These are phyloP conservation scores for Blastobotrys robertii DNA, from an alignment of 805 yeast species.

Conservation along the genomic window DNA sequence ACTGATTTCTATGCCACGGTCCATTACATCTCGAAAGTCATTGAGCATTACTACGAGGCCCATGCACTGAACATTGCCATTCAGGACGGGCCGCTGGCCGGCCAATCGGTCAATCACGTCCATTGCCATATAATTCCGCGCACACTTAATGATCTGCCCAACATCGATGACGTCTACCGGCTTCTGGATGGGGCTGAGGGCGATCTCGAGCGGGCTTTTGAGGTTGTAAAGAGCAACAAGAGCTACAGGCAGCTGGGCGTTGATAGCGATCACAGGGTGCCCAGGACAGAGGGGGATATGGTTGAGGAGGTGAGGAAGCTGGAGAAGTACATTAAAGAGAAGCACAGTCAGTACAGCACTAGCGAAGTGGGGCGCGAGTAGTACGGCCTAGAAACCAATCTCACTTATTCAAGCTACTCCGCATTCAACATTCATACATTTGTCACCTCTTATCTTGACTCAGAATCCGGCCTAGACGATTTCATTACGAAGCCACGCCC, in stretches of 20 bases:
- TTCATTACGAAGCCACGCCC: too few relatives aligned
- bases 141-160: slow-evolving; percentile 39
- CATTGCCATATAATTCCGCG: slow-evolving; percentile 94
- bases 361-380: too few relatives aligned
- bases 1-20: slow-evolving; percentile 69
- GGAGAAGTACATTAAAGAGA: slow-evolving; percentile 6
- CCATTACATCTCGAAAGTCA: slow-evolving; percentile 59
- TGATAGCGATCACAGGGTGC: slow-evolving; percentile 44
- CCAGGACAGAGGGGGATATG: slow-evolving; percentile 60
- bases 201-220: slow-evolving; percentile 33
- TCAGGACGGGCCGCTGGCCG: slow-evolving; percentile 95
- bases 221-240: slow-evolving; percentile 22
- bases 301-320: slow-evolving; percentile 55
- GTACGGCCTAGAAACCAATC: too few relatives aligned
- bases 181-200: slow-evolving; percentile 48
- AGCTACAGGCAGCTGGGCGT: slow-evolving; percentile 18
- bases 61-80: slow-evolving; percentile 83
- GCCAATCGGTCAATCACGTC: slow-evolving; percentile 91
- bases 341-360: too few relatives aligned
- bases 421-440: too few relatives aligned
- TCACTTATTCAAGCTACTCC: too few relatives aligned
- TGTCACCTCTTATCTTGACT: too few relatives aligned
- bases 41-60: slow-evolving; percentile 59
- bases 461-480: too few relatives aligned
- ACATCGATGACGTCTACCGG: slow-evolving; percentile 71